These are phyloP conservation scores for Acanthamoeba triangularis DNA, from an alignment of 208 protist genomes.

Conservation along the genomic window DNA sequence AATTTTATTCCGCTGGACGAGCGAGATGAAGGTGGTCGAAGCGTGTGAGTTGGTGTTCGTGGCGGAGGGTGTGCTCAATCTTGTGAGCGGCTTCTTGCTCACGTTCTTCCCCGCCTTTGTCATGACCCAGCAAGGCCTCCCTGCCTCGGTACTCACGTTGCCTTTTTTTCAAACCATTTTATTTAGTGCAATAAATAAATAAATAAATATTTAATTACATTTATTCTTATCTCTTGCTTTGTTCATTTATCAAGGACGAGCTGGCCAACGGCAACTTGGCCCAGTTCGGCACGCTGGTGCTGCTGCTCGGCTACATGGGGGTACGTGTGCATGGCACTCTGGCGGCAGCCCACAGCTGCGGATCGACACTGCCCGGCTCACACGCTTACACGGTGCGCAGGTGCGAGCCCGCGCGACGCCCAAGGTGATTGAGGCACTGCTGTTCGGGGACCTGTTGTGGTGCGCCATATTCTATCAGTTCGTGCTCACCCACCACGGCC, in stretches of 20 bases:
- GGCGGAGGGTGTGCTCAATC: background rate
- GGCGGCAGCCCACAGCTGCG: background rate
- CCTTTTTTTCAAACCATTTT: background rate
- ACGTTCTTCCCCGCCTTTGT: slow-evolving; percentile 55
- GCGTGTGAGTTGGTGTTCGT: background rate
- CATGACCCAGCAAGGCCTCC: slow-evolving; percentile 51
- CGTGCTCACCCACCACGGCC: slow-evolving; percentile 9
- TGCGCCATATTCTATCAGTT: slow-evolving; percentile 12
- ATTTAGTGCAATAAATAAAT: background rate
- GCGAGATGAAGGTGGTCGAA: background rate
- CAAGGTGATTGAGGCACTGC: slow-evolving; percentile 55
- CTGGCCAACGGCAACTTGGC: slow-evolving; percentile 69
- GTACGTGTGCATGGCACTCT: background rate
- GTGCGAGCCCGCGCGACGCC: slow-evolving; percentile 4
- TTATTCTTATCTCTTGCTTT: background rate
- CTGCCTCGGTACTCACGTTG: background rate
- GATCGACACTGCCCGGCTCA: background rate
- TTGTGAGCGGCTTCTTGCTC: slow-evolving; percentile 25
- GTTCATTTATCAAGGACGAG: slow-evolving; percentile 1
- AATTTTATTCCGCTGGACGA: no score
- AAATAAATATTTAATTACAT: background rate
- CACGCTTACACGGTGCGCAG: background rate
- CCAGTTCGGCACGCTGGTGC: slow-evolving; percentile 62
- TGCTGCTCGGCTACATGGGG: slow-evolving; percentile 57
- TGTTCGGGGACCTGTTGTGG: slow-evolving; percentile 50